Evolutionary conservation across 2,329 filamentous ascomycete species (phyloP).

Genomic region (Colletotrichum cuscutae): DNA sequence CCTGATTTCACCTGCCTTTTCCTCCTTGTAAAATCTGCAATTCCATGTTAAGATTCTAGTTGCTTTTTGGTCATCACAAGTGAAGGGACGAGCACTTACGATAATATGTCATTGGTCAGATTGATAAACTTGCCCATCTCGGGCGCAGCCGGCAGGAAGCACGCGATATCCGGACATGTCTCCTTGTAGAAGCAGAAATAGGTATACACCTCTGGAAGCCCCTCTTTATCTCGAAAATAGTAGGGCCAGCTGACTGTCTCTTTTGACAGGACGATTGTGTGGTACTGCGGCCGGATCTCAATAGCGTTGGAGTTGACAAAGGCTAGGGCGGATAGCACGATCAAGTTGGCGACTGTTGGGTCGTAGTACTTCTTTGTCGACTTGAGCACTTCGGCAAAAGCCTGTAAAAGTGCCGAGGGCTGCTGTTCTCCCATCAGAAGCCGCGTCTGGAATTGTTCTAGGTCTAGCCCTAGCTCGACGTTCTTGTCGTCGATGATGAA

Average conservation of each 20-base stretch:
- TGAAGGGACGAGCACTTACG: conserved; percentile 35
- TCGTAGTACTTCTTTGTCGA: conserved; percentile 39
- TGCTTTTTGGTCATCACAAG: too few relatives aligned
- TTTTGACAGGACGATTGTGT: conserved; percentile 33
- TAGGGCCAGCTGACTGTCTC: conserved; percentile 40
- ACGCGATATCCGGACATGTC: conserved; percentile 40
- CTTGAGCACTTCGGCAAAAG: conserved; percentile 39
- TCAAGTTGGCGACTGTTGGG: conserved; percentile 41
- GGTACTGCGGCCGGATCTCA: conserved; percentile 37
- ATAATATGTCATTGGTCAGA: conserved; percentile 42
- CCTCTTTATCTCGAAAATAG: conserved; percentile 42
- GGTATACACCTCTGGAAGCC: conserved; percentile 40
- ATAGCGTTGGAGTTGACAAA: conserved; percentile 43
- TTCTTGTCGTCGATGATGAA: conserved; percentile 44
- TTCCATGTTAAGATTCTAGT: too few relatives aligned
- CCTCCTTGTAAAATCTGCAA: conserved; percentile 43
- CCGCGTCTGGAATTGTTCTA: conserved; percentile 40
- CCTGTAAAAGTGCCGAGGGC: conserved; percentile 36
- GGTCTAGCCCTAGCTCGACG: conserved; percentile 31
- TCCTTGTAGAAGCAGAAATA: conserved; percentile 42
- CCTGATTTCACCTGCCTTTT: conserved; percentile 38
- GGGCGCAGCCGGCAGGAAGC: conserved; percentile 41
- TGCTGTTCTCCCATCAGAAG: conserved; percentile 38
- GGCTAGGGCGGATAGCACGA: conserved; percentile 41
- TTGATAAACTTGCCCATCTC: conserved; percentile 42